Evolutionary conservation across 139 green algal genomes (phyloP).

Genomic region (Closterium sp.): DNA sequence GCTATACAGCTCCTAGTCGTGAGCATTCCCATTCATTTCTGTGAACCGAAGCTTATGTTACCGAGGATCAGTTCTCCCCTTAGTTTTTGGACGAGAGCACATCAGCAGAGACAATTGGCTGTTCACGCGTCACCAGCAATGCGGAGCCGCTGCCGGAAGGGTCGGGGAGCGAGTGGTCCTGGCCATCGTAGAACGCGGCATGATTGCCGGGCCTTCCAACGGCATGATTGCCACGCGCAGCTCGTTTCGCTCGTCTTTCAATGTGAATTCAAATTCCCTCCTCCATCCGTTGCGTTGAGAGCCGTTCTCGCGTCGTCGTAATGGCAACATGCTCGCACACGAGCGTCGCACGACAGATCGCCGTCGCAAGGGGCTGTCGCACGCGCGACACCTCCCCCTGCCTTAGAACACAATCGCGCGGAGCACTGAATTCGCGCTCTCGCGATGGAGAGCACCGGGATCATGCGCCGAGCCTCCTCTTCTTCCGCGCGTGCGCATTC

Average conservation of each 20-base stretch:
- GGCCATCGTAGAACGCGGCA: not conserved
- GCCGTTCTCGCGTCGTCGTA: not conserved
- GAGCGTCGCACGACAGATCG: not conserved
- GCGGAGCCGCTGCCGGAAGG: not conserved
- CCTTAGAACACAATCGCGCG: not conserved
- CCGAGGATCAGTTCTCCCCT: no score
- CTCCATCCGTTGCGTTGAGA: not conserved
- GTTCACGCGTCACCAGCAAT: not conserved
- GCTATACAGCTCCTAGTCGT: no score
- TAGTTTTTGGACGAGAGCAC: no score
- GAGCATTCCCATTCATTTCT: no score
- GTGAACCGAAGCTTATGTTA: no score
- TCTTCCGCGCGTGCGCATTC: not conserved
- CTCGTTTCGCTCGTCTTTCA: not conserved
- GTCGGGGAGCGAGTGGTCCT: not conserved
- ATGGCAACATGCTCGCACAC: not conserved
- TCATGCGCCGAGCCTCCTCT: not conserved
- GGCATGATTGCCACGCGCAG: not conserved
- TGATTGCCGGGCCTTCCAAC: no score
- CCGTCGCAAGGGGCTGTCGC: not conserved
- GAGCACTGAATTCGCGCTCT: not conserved
- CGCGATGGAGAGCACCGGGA: not conserved
- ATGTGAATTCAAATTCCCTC: not conserved
- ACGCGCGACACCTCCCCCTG: not conserved
- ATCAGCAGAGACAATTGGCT: no score